Evolutionary conservation across 148 eudicot genomes (phyloP).

Genomic region (Oxyria digyna): DNA sequence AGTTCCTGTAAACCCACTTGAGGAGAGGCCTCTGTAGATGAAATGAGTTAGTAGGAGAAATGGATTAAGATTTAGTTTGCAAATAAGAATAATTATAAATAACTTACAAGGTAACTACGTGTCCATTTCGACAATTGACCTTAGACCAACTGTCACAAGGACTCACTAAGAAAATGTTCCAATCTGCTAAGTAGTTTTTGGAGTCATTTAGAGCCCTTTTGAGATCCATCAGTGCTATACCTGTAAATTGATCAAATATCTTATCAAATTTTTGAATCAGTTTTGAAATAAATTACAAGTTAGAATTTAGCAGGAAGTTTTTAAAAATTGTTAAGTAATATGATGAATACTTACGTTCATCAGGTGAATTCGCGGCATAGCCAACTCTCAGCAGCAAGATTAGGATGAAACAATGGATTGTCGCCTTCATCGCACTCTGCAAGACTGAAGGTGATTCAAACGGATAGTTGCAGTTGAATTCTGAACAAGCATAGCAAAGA

Average conservation of each 20-base stretch:
- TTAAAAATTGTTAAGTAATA: not conserved
- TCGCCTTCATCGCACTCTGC: slow-evolving; percentile 20
- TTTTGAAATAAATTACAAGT: not conserved
- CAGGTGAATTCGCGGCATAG: slow-evolving; percentile 38
- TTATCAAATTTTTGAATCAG: not conserved
- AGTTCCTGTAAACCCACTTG: slow-evolving; percentile 76
- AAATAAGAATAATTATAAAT: not conserved
- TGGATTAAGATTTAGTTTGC: not conserved
- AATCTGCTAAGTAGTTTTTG: slow-evolving; percentile 34
- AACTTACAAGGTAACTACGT: slow-evolving; percentile 62
- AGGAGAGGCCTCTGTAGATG: slow-evolving; percentile 56
- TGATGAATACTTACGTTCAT: slow-evolving; percentile 45
- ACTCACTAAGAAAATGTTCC: slow-evolving; percentile 54
- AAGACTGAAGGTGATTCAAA: slow-evolving; percentile 8
- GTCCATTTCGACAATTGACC: slow-evolving; percentile 69
- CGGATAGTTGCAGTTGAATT: slow-evolving; percentile 14
- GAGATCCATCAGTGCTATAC: slow-evolving; percentile 60
- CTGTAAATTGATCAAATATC: slow-evolving; percentile 23
- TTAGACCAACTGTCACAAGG: slow-evolving; percentile 89
- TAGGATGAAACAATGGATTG: slow-evolving; percentile 26
- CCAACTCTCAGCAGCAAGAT: slow-evolving; percentile 24
- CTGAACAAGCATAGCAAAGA: slow-evolving; percentile 10
- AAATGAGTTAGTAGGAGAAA: not conserved
- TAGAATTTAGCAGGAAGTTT: no score
- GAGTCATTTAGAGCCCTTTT: slow-evolving; percentile 50